Base-by-base conservation (phyloP, 169 alveolate species). In the Prorocentrum cordatum region DNA sequence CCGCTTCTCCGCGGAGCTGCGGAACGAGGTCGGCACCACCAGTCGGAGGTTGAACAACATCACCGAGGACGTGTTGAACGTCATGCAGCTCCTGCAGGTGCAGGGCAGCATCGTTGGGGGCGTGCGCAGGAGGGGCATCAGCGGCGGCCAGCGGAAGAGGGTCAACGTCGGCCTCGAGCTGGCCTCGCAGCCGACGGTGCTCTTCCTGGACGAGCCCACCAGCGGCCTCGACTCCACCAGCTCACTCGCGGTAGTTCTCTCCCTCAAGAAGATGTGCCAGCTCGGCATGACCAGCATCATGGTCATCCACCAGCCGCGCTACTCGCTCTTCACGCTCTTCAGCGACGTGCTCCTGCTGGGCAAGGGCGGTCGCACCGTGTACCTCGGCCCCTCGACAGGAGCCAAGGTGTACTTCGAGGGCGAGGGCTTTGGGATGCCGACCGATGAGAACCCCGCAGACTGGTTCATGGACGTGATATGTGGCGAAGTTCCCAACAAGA, bases 251-350 rank as follows among this genome's bases (percentile, higher is more conserved):
- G 59, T 77, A 38, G 36, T 77, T 14, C 73, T 72, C 16, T 77
- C 87, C 33, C 39, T 77, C 61, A 62, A 77, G 87, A 64, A 66
- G 42, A 12, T 77, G 64, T 58, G 75, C 24, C 75, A 64, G 39
- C 54, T 77, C 31, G 87, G 87, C 62, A 59, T 59, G 87, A 67
- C 77, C 3, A 75, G 54, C 33, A 73, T 77, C 42, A 77, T 77
- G 87, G 87, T 77, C 29, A 73, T 77, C 45, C 87, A 77, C 87
- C 87, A 77, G 87, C 87, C 87, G 4, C 87, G 87, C n/a, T 77
- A 77, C 36, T 77, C 87, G 26, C 45, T 77, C 12, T 77, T 77
- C 73, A 77, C 87, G 29, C 35, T 77, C 31, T 77, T 77, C 73
- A 62, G 59, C 42, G 88, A 77, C 18, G 72, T 77, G 64, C 73